Base-by-base conservation (phyloP, 176 grass and related monocot species). In the Carex pumila region DNA sequence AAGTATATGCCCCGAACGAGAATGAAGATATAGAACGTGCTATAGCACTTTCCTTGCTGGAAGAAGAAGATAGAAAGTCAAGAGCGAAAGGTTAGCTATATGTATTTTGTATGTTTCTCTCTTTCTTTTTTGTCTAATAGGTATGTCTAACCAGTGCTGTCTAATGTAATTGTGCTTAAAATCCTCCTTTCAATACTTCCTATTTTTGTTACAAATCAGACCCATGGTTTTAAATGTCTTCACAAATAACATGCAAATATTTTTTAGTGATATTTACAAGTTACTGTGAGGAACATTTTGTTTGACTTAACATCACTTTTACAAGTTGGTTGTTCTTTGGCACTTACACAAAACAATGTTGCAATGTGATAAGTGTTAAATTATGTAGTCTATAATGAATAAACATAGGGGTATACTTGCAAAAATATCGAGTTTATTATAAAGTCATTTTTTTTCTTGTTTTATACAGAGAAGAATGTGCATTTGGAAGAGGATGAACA, bases 401-500 rank as follows among this genome's bases (percentile, higher is more conserved):
- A 56, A 21, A 57, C 50, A 56, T 34, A 13, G 71, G 49, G 2
- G 55, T 10, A 32, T 54, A 56, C 6, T 31, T 57, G 17, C 52
- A 57, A 57, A 74, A 29, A 79, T 6, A 55, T 22, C 12, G 14
- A 34, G 60, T 52, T 62, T 55, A 64, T 74, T n/a, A 12, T 63
- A 62, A 75, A 11, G 36, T 59, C 49, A 55, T 79, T 66, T 13
- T 85, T 85, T 80, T 53, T 79, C 79, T 90, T 80, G 79, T 79
- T 18, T 52, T 77, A 83, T 77, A 61, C 83, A 99, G 93, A 88
- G 72, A 90, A 92, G 84, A 69, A 92, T 52, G 56, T 84, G 39
- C 93, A 90, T 88, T 89, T 95, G 61, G 93, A 99, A 70, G 93
- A 99, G 55, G 97, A 96, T 89, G 97, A 99, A 62, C 93, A 85